Base-by-base conservation (phyloP, 1,139 yeast genomes). In the Taphrina pruni region DNA sequence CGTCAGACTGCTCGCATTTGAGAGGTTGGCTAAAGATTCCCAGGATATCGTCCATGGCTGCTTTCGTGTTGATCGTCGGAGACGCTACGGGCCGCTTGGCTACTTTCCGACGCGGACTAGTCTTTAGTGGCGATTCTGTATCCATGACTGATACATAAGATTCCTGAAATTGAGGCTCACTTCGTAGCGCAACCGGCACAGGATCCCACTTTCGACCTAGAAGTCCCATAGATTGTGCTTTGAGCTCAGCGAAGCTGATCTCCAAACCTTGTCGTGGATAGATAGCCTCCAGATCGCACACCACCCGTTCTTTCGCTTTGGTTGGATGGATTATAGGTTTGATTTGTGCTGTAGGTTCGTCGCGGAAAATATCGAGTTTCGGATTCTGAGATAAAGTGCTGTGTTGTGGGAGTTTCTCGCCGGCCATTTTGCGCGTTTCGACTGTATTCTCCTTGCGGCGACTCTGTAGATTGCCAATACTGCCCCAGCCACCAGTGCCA, bases 51-150 rank as follows among this genome's bases (percentile, higher is more conserved):
- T 86, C 86, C 69, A 87, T 84, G 0, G 97, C 96, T 74, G 87
- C 86, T 71, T 86, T 86, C 0, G 97, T 88, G 76, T 84, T 91
- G 74, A 89, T 84, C 0, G 97, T 91, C 0, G 97, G 97, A 0
- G 81, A 79, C n/a, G 79, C 77, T 14, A 76, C 61, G 41, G 56
- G 60, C n/a, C 52, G 35, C 17, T 46, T 46, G 32, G 21, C 38
- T 17, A 35, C 58, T 17, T 11, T n/a, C 32, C 68, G 55, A 21
- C 20, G 20, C 6, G 52, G 55, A 32, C 55, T 48, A 9, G 55
- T 56, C 35, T 57, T 56, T 36, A 65, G 21, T 20, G 69, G 69
- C n/a, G 56, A 38, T 20, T 57, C 58, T 11, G 64, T 50, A 46
- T 64, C 67, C 67, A 64, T 64, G 52, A 65, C 64, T 6, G 69